Evolutionary conservation across 768 basidiomycete genomes (phyloP).

Genomic region (Sarcomyxa edulis): DNA sequence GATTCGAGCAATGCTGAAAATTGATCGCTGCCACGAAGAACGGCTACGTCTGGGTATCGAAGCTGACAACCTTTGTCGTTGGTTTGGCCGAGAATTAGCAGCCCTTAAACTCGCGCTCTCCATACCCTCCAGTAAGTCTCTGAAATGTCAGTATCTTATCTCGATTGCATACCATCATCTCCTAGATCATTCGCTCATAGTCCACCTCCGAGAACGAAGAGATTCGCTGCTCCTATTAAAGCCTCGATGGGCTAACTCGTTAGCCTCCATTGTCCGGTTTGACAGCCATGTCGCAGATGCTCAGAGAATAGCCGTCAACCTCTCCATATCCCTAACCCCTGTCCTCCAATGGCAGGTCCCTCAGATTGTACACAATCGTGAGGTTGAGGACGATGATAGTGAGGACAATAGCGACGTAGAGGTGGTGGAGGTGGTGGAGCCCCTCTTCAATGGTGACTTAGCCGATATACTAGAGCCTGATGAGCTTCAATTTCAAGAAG

Average conservation of each 20-base stretch:
- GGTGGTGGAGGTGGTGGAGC: neutral
- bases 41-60: slow-evolving; percentile 16
- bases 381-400: neutral
- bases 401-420: neutral
- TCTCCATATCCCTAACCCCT: neutral
- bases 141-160: slow-evolving; percentile 7
- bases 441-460: neutral
- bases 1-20: slow-evolving; percentile 16
- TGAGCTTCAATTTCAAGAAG: neutral
- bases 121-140: slow-evolving; percentile 14
- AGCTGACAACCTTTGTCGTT: slow-evolving; percentile 27
- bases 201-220: slow-evolving; percentile 9
- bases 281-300: neutral
- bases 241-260: slow-evolving; percentile 10
- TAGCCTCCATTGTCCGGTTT: slow-evolving; percentile 10
- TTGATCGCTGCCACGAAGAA: slow-evolving; percentile 25
- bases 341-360: neutral
- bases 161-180: slow-evolving; percentile 9
- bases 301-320: neutral
- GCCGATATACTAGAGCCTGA: neutral
- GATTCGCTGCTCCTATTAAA: slow-evolving; percentile 7
- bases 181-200: slow-evolving; percentile 8
- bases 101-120: slow-evolving; percentile 17
- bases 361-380: neutral
- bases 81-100: slow-evolving; percentile 24